Base-by-base conservation (phyloP, 441 rosid species). In the Gossypium gossypioides region DNA sequence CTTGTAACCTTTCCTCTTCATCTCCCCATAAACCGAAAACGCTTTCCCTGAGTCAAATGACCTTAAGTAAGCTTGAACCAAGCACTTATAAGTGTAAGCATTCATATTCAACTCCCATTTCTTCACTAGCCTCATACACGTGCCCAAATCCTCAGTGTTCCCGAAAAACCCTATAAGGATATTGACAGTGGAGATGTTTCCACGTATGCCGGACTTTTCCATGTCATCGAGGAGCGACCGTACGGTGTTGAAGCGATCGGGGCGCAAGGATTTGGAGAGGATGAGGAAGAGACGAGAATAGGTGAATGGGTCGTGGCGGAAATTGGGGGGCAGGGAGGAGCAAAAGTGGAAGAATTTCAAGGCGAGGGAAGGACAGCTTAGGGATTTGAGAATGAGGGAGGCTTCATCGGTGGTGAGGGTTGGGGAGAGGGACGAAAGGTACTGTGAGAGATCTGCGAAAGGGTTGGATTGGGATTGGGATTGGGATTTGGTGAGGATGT, bases 31-130 rank as follows among this genome's bases (percentile, higher is more conserved):
- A 77, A 85, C 86, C 77, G 71, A 74, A 48, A 86, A 82, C 12
- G 89, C 97, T 71, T 83, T 86, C 0, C 69, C 82, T 34, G 80
- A 69, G 62, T 92, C 82, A 40, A 72, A 83, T 6, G 97, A 84
- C 82, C 99, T 81, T 77, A 94, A 76, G 79, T 85, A 82, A 56
- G 98, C 91, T 72, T 90, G 97, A 76, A 90, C 84, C 66, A 90
- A 75, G 68, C 97, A 94, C 81, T 90, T 94, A 59, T 90, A 92
- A 0, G 92, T 92, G 72, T 82, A 94, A 37, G 89, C 76, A 72
- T 87, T 94, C 93, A 88, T 91, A 74, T 78, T 85, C 78, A 94
- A 72, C 2, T 73, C 91, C 99, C 99, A 92, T 67, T 86, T 88
- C 81, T 81, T 78, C 27, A 89, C 75, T 77, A 94, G 72, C 58